Percentiles rank a stretch among this genome's conserved stretches.
phyloP scores from a whole-genome alignment of 2,329 filamentous ascomycete species.

The Ambrosiella cleistominuta region DNA sequence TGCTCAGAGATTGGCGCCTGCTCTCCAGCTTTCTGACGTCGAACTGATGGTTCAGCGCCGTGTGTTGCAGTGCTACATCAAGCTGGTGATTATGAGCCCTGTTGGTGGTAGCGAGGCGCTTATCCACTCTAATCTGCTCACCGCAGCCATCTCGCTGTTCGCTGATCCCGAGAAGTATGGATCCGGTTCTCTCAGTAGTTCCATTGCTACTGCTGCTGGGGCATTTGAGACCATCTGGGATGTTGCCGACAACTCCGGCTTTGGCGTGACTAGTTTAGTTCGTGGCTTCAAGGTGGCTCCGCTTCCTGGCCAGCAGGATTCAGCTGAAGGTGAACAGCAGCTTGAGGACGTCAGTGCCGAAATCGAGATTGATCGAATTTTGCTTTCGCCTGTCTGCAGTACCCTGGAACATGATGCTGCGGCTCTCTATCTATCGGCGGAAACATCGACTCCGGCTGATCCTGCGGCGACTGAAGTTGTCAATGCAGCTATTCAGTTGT shows the following conservation, averaged over 20 bases:
- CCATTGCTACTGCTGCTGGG: constrained; percentile 77
- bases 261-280: constrained; percentile 77
- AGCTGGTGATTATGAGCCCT: constrained; percentile 75
- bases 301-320: constrained; percentile 50
- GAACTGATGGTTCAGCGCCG: constrained; percentile 85
- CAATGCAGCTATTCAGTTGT: constrained; percentile 83
- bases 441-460: constrained; percentile 33
- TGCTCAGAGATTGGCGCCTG: constrained; percentile 63
- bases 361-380: constrained; percentile 41
- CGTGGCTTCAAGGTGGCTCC: constrained; percentile 56
- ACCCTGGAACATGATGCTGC: constrained; percentile 83
- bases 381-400: constrained; percentile 57
- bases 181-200: constrained; percentile 68
- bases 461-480: constrained; percentile 85
- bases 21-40: constrained; percentile 74
- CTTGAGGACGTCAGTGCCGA: constrained; percentile 41
- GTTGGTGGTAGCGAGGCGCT: constrained; percentile 70
- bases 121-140: constrained; percentile 78
- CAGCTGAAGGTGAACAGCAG: constrained; percentile 1
- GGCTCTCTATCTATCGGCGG: constrained; percentile 39
- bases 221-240: constrained; percentile 94
- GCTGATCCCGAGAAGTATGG: constrained; percentile 82
- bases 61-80: constrained; percentile 87
- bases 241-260: constrained; percentile 81
- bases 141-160: constrained; percentile 77